A percentile compares a stretch with the other conserved stretches of the same genome.
Evolutionary conservation across 306 rosid genomes (phyloP).

Genomic region (Cicer pinnatifidum): DNA sequence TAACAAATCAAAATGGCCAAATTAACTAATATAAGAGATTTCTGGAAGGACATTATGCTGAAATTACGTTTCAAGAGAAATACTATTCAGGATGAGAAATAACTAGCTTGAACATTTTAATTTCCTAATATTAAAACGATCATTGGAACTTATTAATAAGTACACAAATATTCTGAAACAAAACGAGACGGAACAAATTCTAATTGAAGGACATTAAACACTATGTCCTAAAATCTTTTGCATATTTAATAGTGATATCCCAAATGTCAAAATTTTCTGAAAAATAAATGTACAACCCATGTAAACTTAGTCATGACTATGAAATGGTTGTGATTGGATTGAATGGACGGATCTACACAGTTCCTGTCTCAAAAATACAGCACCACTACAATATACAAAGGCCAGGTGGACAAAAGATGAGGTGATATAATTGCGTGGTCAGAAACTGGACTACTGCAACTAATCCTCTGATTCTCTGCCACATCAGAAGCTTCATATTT

Average conservation of each 20-base stretch:
- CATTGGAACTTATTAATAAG: not conserved
- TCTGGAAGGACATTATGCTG: not conserved
- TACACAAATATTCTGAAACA: not conserved
- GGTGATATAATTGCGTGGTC: constrained; percentile 42
- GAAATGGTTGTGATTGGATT: constrained; percentile 38
- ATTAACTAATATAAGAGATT: too few species aligned
- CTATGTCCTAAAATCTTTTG: constrained; percentile 32
- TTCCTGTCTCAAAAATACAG: constrained; percentile 40
- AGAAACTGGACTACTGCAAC: constrained; percentile 35
- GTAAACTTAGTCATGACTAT: constrained; percentile 31
- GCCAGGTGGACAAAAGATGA: constrained; percentile 22
- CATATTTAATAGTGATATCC: constrained; percentile 5
- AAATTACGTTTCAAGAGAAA: not conserved
- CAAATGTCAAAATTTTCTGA: constrained; percentile 44
- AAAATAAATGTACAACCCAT: constrained; percentile 39
- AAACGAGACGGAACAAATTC: not conserved
- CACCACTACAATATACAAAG: constrained; percentile 57
- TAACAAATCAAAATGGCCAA: too few species aligned
- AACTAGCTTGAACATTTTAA: not conserved
- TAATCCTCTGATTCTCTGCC: constrained; percentile 49
- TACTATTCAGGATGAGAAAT: not conserved
- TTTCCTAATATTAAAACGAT: not conserved
- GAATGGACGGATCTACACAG: constrained; percentile 50
- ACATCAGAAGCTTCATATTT: constrained; percentile 38
- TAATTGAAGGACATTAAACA: constrained; percentile 25